Conservation (phyloP, 805 yeast species). For the Suhomyces faveliae region DNA sequence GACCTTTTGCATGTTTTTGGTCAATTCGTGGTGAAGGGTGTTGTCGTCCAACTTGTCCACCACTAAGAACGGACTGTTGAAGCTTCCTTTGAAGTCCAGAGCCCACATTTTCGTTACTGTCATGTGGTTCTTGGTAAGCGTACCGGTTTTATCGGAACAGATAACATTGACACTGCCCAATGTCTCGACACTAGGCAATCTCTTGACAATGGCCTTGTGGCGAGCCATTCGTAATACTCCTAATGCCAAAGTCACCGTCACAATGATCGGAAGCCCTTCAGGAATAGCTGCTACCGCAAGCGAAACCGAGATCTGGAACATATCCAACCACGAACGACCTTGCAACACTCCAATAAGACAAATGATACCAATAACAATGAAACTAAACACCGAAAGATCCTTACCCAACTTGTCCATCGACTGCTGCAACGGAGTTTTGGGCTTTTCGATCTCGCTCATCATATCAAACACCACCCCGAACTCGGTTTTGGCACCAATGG, state of each 20-base stretch:
- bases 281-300: slow-evolving; percentile 99
- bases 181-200: slow-evolving; percentile 94
- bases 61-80: slow-evolving; percentile 40
- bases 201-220: slow-evolving; percentile 88
- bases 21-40: slow-evolving; percentile 42
- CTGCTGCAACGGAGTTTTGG: slow-evolving; percentile 93
- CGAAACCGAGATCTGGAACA: slow-evolving; percentile 97
- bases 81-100: slow-evolving; percentile 49
- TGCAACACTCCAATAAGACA: slow-evolving; percentile 86
- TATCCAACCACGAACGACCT: slow-evolving; percentile 94
- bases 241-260: slow-evolving; percentile 92
- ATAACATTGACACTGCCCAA: slow-evolving; percentile 80
- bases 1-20: slow-evolving; percentile 53
- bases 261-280: slow-evolving; percentile 97
- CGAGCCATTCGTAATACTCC: slow-evolving; percentile 97
- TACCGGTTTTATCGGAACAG: slow-evolving; percentile 47
- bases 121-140: slow-evolving; percentile 88
- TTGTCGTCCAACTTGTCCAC: slow-evolving; percentile 49
- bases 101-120: slow-evolving; percentile 85
- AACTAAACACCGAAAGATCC: slow-evolving; percentile 81
- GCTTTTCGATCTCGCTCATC: slow-evolving; percentile 94
- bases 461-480: slow-evolving; percentile 93
- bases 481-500: slow-evolving; percentile 85
- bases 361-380: slow-evolving; percentile 85
- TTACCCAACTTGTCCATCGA: slow-evolving; percentile 96